phyloP scores from a whole-genome alignment of 129 eudicot genomes.

The Flaveria brownii region DNA sequence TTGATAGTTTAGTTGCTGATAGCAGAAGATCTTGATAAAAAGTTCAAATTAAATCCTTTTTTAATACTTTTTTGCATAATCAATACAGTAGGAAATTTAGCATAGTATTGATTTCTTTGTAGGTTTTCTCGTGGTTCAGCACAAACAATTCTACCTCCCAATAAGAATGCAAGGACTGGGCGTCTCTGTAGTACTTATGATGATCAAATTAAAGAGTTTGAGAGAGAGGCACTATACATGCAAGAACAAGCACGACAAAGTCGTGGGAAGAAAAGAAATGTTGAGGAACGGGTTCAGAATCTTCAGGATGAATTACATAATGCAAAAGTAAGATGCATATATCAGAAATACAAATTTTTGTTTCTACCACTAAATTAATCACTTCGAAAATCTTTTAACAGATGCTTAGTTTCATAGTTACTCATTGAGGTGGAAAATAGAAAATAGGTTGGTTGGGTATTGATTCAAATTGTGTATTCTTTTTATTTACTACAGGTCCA shows the following conservation, averaged over 20 bases:
- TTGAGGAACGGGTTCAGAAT: conserved; percentile 47
- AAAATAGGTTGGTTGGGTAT: neutral
- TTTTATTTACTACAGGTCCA: neutral
- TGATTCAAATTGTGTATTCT: neutral
- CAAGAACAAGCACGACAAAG: conserved; percentile 50
- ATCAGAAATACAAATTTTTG: neutral
- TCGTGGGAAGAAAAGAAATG: conserved; percentile 57
- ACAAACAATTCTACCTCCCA: conserved; percentile 85
- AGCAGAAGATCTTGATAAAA: conserved; percentile 3
- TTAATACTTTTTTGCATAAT: neutral
- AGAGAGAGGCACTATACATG: conserved; percentile 46
- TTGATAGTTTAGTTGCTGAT: conserved; percentile 24
- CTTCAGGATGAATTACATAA: conserved; percentile 39
- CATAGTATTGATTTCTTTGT: conserved; percentile 7
- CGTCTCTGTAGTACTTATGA: conserved; percentile 87
- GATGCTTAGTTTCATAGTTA: neutral
- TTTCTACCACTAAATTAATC: no score
- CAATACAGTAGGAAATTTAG: neutral
- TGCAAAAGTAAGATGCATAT: conserved; percentile 49
- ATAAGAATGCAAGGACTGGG: conserved; percentile 51
- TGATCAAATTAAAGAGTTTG: conserved; percentile 60
- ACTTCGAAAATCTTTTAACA: neutral
- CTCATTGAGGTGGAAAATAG: neutral
- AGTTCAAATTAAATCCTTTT: neutral
- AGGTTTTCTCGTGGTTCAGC: conserved; percentile 94